Conservation (phyloP, 2,329 filamentous ascomycete species). For the Pseudophaeomoniella oleicola region DNA sequence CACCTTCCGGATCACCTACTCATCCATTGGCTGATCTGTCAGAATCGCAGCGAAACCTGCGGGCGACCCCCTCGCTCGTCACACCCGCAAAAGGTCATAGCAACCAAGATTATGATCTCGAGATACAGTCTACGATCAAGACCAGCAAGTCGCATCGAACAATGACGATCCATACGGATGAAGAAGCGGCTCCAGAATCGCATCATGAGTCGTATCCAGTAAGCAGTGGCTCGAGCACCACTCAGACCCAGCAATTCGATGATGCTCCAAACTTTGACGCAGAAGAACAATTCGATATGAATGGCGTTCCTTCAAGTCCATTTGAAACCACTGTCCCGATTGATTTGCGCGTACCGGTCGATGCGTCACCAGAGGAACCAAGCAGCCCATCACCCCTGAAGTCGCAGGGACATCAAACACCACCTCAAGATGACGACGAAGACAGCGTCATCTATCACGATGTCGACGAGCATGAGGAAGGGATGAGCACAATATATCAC, state of each 20-base stretch:
- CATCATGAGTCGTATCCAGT: background rate
- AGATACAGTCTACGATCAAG: background rate
- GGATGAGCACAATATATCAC: slow-evolving; percentile 25
- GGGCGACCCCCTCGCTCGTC: background rate
- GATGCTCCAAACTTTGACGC: background rate
- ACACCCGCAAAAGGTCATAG: background rate
- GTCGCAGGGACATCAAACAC: background rate
- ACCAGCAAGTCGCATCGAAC: background rate
- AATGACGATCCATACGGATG: background rate
- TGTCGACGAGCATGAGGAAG: slow-evolving; percentile 23
- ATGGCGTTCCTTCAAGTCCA: background rate
- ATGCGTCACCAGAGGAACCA: background rate
- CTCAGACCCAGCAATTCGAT: background rate
- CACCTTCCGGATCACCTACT: background rate
- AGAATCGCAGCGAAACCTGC: background rate
- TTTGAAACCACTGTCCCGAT: background rate
- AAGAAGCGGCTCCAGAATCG: background rate
- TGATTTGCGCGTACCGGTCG: background rate
- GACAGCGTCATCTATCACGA: slow-evolving; percentile 19
- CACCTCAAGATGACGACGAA: slow-evolving; percentile 1
- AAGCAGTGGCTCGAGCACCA: background rate
- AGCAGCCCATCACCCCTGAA: background rate
- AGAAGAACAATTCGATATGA: background rate
- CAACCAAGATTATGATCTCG: background rate
- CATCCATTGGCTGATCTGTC: background rate